Base-by-base conservation (phyloP, 2,329 filamentous ascomycete genomes). In the Xylariaceae sp. region DNA sequence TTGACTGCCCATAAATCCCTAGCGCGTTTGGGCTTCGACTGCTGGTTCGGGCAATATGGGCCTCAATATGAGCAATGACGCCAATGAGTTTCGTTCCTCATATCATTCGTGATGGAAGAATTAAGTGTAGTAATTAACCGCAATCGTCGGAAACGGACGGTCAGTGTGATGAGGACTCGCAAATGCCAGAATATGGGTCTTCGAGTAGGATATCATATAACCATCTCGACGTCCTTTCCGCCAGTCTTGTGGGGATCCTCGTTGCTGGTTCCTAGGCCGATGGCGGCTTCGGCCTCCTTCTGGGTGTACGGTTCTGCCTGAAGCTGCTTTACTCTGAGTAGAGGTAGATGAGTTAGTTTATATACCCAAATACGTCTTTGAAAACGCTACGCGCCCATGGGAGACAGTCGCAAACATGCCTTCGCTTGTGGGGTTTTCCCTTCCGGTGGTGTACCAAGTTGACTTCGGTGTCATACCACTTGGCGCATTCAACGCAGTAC, bases 401-500 rank as follows among this genome's bases (percentile, higher is more conserved):
- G 40, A 41, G 35, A n/a, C 34, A 46, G 40, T 42, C 61, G 30
- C 7, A 32, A 43, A 19, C 56, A 61, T 68, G 90, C 89, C 88
- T 87, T 76, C 91, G 84, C 81, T 91, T 96, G 74, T 99, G 94
- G 61, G 89, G 89, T 75, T 96, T 99, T 64, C 89, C 90, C 71
- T 87, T 89, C 54, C 79, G 78, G 73, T 99, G 94, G 31, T 82
- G 78, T 37, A 80, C 77, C 55, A 95, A 76, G 64, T 89, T 95
- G 64, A 80, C 72, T 62, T 94, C 88, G 48, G 85, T 87, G 71
- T 97, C 92, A 71, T 95, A 97, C 87, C 89, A 97, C 75, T 95
- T 97, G 60, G 94, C 87, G 72, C 94, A 99, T 72, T 96, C 88
- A 12, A 87, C 78, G 72, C 94, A 99, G 73, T 96, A 97, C 70